A percentile compares a stretch with the other conserved stretches of the same genome.
These are phyloP conservation scores for Avena eriantha DNA, from an alignment of 176 grass and related monocot genomes.

Conservation along the genomic window DNA sequence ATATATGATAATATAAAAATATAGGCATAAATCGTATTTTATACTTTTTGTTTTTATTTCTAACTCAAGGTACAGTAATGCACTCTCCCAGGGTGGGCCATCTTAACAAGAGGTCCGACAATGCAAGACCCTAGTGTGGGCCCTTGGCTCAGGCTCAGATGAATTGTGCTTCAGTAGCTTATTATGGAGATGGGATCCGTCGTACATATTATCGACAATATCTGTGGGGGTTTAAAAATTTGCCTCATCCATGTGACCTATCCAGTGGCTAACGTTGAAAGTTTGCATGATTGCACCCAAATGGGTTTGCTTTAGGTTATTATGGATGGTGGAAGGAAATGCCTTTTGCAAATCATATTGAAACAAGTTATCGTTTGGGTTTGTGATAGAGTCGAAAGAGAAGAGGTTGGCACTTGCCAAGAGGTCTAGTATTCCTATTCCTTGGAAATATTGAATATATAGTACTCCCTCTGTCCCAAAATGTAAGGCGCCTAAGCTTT, in stretches of 20 bases:
- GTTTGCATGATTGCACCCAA: slow-evolving; percentile 3
- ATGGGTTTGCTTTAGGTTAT: background rate
- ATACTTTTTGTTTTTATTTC: background rate
- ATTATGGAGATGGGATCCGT: background rate
- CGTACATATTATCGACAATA: background rate
- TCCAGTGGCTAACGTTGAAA: background rate
- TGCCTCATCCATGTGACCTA: background rate
- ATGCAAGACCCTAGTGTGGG: background rate
- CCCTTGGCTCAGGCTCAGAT: background rate
- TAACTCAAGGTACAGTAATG: background rate
- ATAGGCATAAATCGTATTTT: background rate
- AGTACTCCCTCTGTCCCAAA: background rate
- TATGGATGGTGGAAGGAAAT: background rate
- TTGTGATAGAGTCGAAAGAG: background rate
- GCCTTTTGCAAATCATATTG: background rate
- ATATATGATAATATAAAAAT: background rate
- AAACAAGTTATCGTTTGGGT: background rate
- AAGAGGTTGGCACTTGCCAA: slow-evolving; percentile 1
- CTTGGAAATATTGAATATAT: background rate
- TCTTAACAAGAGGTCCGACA: background rate
- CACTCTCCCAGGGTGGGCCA: background rate
- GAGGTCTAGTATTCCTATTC: background rate
- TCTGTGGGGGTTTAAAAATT: background rate
- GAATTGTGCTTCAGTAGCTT: background rate
- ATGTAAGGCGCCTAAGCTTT: too few relatives aligned